Conservation (phyloP, 441 rosid species). For the Adansonia rubrostipa region DNA sequence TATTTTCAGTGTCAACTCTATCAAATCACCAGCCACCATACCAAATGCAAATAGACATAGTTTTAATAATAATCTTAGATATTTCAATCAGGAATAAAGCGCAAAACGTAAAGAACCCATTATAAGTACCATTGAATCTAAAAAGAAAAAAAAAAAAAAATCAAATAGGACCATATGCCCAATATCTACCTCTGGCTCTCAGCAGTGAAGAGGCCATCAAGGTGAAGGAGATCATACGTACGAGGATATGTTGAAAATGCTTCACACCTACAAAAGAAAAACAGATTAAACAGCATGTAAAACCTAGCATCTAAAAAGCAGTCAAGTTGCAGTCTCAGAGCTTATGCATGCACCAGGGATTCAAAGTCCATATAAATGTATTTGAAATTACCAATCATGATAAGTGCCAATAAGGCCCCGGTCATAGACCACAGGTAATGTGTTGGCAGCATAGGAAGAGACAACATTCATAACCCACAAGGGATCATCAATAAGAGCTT, state of each 20-base stretch:
- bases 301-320: not conserved
- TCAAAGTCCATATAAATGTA: constrained; percentile 19
- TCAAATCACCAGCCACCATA: no score
- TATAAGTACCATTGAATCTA: not conserved
- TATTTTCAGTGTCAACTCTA: no score
- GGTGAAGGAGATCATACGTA: constrained; percentile 92
- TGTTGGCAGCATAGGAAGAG: constrained; percentile 78
- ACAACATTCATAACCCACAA: constrained; percentile 97
- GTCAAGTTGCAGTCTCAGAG: not conserved
- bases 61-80: not conserved
- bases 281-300: not conserved
- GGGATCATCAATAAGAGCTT: constrained; percentile 71
- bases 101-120: not conserved
- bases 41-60: no score
- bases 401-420: constrained; percentile 92
- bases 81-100: not conserved
- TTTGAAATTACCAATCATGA: constrained; percentile 79
- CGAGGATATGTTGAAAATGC: constrained; percentile 97
- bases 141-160: not conserved
- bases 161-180: not conserved
- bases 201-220: constrained; percentile 78
- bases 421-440: constrained; percentile 82
- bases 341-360: not conserved
- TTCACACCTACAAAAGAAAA: constrained; percentile 71
- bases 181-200: constrained; percentile 79